Evolutionary conservation across 1,139 yeast genomes (phyloP).

Genomic region (Saccharomyces hybrid): DNA sequence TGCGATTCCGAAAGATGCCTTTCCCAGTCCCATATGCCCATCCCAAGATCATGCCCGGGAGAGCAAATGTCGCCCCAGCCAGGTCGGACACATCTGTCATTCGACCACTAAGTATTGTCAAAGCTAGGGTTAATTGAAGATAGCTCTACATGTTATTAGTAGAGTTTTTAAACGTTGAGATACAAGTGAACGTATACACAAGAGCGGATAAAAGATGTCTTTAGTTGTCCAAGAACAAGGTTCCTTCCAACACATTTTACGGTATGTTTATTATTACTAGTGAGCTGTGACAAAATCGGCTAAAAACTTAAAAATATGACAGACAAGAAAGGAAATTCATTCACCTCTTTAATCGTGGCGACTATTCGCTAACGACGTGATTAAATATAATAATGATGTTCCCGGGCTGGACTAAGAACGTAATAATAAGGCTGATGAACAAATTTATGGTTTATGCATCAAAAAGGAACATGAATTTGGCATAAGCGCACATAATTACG

Average conservation of each 20-base stretch:
- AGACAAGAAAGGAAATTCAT: background rate
- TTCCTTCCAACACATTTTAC: conserved; percentile 99
- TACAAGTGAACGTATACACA: conserved; percentile 2
- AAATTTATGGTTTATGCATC: background rate
- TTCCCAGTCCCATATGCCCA: background rate
- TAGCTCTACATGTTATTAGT: background rate
- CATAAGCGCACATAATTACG: background rate
- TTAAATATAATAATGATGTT: background rate
- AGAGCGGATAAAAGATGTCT: conserved; percentile 51
- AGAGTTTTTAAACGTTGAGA: background rate
- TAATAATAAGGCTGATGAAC: background rate
- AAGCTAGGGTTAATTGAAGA: background rate
- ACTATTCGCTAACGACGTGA: background rate
- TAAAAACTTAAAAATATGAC: background rate
- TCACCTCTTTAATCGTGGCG: background rate
- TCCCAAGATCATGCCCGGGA: background rate
- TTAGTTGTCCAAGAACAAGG: conserved; percentile 98
- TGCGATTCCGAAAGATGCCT: background rate
- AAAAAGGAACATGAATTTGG: background rate
- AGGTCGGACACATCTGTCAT: background rate
- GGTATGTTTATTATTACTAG: conserved; percentile 50
- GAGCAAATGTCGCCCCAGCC: background rate
- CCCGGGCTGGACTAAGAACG: background rate
- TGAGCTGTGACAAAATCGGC: background rate
- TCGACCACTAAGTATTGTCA: background rate